Conservation (phyloP, 2,329 filamentous ascomycete species). For the Fusarium beomiforme region DNA sequence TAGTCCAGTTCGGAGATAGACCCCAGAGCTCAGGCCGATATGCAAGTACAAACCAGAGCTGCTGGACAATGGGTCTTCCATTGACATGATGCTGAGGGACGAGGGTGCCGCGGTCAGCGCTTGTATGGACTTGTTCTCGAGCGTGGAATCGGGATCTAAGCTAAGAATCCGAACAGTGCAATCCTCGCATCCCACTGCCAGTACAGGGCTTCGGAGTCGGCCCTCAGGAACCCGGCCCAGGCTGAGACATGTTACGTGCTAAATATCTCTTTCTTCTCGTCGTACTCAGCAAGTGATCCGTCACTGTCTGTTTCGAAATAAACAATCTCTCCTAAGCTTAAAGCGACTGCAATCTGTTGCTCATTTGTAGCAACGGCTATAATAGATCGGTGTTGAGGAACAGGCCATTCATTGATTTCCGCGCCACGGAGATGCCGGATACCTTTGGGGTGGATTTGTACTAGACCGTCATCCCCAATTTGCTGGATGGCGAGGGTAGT, state of each 20-base stretch:
- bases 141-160: conserved; percentile 85
- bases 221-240: conserved; percentile 93
- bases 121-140: conserved; percentile 95
- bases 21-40: conserved; percentile 93
- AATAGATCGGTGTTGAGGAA: conserved; percentile 92
- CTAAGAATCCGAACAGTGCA: conserved; percentile 93
- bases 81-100: conserved; percentile 88
- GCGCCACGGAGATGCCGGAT: conserved; percentile 87
- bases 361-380: conserved; percentile 94
- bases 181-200: conserved; percentile 97
- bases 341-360: conserved; percentile 88
- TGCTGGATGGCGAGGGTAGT: conserved; percentile 93
- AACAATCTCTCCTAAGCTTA: conserved; percentile 95
- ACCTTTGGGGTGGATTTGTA: conserved; percentile 96
- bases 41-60: conserved; percentile 94
- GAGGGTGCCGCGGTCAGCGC: conserved; percentile 91
- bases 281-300: conserved; percentile 89
- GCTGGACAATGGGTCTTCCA: conserved; percentile 91
- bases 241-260: conserved; percentile 94
- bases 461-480: conserved; percentile 88
- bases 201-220: conserved; percentile 85
- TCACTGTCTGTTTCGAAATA: conserved; percentile 98
- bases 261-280: conserved; percentile 93
- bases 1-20: conserved; percentile 92
- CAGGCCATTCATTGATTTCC: conserved; percentile 89